A percentile compares a stretch with the other conserved stretches of the same genome.
These are phyloP conservation scores for Capsicum pubescens DNA, from an alignment of 257 asterid genomes.

Conservation along the genomic window DNA sequence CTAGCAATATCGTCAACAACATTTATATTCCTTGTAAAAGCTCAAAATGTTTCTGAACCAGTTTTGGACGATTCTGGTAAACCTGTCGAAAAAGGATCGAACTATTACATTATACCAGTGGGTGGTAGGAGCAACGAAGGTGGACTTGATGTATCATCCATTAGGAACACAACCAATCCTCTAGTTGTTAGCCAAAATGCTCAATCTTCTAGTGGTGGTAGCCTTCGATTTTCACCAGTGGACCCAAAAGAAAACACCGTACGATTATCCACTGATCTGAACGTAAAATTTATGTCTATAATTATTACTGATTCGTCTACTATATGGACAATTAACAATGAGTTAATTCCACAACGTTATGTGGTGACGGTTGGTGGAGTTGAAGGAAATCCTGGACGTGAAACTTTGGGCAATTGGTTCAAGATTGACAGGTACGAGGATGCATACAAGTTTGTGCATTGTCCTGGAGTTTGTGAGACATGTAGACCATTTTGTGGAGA, in stretches of 20 bases:
- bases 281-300: neutral
- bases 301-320: neutral
- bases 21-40: neutral
- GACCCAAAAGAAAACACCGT: neutral
- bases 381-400: conserved; percentile 33
- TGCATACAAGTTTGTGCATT: conserved; percentile 30
- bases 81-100: neutral
- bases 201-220: neutral
- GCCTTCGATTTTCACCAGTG: neutral
- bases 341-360: neutral
- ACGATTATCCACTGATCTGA: neutral
- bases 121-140: neutral
- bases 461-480: conserved; percentile 29
- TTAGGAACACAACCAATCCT: neutral
- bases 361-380: conserved; percentile 29
- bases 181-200: conserved; percentile 1
- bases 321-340: conserved; percentile 13
- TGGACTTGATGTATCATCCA: neutral
- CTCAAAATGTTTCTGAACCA: conserved; percentile 10
- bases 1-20: neutral
- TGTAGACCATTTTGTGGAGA: conserved; percentile 25
- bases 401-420: conserved; percentile 25
- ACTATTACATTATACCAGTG: neutral
- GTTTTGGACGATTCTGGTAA: conserved; percentile 2
- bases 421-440: conserved; percentile 8